phyloP scores from a whole-genome alignment of 208 protist genomes.

The Crithidia brevicula region DNA sequence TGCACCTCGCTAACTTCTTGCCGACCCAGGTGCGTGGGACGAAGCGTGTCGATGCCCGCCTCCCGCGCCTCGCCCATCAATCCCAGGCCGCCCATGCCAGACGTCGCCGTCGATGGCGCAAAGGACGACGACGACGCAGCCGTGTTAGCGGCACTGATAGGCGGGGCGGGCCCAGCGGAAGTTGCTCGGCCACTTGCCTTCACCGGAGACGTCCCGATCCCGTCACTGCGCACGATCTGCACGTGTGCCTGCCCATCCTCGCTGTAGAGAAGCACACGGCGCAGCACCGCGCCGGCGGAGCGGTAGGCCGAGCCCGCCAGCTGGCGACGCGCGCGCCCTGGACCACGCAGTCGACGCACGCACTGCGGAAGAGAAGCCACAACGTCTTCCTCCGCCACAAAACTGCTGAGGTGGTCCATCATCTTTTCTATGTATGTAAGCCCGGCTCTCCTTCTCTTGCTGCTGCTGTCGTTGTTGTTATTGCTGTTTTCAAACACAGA shows the following conservation, averaged over 20 bases:
- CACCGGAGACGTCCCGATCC: not conserved
- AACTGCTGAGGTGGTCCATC: not conserved
- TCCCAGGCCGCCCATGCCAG: not conserved
- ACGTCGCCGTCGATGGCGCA: not conserved
- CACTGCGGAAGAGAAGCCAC: slow-evolving; percentile 16
- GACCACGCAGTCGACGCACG: slow-evolving; percentile 38
- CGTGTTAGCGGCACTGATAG: not conserved
- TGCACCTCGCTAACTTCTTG: not conserved
- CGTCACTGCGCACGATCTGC: slow-evolving; percentile 28
- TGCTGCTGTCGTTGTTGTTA: not conserved
- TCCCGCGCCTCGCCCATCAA: not conserved
- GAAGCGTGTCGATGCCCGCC: not conserved
- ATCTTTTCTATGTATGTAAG: not conserved
- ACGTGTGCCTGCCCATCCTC: slow-evolving; percentile 28
- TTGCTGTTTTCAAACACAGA: not conserved
- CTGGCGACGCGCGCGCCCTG: slow-evolving; percentile 46
- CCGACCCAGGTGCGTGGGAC: not conserved
- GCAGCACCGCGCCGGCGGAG: slow-evolving; percentile 49
- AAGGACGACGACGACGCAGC: not conserved
- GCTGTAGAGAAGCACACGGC: slow-evolving; percentile 32
- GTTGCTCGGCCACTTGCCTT: not conserved
- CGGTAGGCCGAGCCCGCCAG: slow-evolving; percentile 50
- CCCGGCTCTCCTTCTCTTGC: not conserved
- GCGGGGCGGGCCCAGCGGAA: not conserved
- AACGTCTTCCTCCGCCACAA: slow-evolving; percentile 9